Conservation (phyloP, 2,329 filamentous ascomycete species). For the Exophiala sp. region DNA sequence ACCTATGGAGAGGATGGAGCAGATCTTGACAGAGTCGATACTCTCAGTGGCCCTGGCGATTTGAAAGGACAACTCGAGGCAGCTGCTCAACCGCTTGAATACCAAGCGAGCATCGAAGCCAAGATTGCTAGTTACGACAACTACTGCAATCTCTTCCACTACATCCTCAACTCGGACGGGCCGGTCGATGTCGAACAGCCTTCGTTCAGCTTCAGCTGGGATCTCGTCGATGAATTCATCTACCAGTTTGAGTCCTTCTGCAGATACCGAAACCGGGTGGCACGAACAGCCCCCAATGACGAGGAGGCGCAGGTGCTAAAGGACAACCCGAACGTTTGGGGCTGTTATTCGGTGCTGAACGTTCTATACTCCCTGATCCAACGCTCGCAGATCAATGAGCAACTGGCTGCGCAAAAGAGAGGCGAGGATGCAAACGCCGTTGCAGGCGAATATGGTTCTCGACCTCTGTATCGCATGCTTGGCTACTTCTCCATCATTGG, state of each 20-base stretch:
- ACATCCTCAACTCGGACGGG: slow-evolving; percentile 98
- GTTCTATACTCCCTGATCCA: slow-evolving; percentile 99
- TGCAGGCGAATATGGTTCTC: slow-evolving; percentile 89
- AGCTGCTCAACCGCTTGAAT: slow-evolving; percentile 91
- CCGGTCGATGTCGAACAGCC: slow-evolving; percentile 95
- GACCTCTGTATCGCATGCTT: slow-evolving; percentile 94
- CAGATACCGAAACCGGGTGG: slow-evolving; percentile 87
- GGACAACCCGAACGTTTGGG: slow-evolving; percentile 98
- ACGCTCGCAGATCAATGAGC: slow-evolving; percentile 95
- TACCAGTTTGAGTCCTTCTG: slow-evolving; percentile 99
- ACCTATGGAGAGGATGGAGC: slow-evolving; percentile 78
- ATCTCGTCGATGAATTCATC: slow-evolving; percentile 99
- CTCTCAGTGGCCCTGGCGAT: slow-evolving; percentile 68
- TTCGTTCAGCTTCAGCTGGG: slow-evolving; percentile 99
- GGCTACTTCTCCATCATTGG: slow-evolving; percentile 99
- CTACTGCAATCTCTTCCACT: slow-evolving; percentile 99
- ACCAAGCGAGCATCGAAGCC: slow-evolving; percentile 88
- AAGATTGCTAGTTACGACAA: slow-evolving; percentile 99
- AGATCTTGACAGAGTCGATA: slow-evolving; percentile 69
- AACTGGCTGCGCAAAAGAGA: slow-evolving; percentile 88
- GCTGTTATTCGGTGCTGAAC: slow-evolving; percentile 98
- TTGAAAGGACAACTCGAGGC: slow-evolving; percentile 87
- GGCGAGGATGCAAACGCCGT: slow-evolving; percentile 83
- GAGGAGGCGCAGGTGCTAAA: slow-evolving; percentile 87
- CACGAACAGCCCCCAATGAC: slow-evolving; percentile 71